phyloP scores from a whole-genome alignment of 2,329 filamentous ascomycete species.

The Colletotrichum nymphaeae region DNA sequence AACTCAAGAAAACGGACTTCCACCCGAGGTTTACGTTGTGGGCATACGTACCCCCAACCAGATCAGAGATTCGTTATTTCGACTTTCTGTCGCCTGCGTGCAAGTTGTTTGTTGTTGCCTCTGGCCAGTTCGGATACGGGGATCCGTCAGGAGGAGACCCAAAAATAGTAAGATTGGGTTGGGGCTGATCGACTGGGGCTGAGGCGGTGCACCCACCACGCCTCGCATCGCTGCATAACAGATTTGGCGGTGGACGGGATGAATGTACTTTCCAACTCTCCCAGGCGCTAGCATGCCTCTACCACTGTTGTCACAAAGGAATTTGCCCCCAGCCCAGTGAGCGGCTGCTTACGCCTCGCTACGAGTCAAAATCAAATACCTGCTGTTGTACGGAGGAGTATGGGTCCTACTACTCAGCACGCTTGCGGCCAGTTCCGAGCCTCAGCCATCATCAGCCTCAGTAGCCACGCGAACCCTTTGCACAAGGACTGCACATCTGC shows the following conservation, averaged over 20 bases:
- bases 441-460: constrained; percentile 23
- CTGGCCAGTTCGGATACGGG: constrained; percentile 19
- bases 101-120: constrained; percentile 2
- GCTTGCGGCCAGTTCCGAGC: constrained; percentile 28
- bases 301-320: constrained; percentile 4
- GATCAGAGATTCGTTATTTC: neutral
- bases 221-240: constrained; percentile 8
- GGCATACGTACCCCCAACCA: neutral
- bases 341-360: neutral
- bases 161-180: constrained; percentile 37
- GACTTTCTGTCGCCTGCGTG: neutral
- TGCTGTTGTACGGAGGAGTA: neutral
- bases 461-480: neutral
- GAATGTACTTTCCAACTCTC: neutral
- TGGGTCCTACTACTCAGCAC: neutral
- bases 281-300: neutral
- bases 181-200: constrained; percentile 35
- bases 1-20: neutral
- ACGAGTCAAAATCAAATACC: neutral
- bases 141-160: constrained; percentile 26
- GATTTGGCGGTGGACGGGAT: neutral
- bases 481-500: neutral
- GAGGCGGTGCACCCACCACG: constrained; percentile 33
- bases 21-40: constrained; percentile 10
- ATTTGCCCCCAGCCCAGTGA: neutral